Conservation (phyloP, 2,329 filamentous ascomycete species). For the Colletotrichum magnum region DNA sequence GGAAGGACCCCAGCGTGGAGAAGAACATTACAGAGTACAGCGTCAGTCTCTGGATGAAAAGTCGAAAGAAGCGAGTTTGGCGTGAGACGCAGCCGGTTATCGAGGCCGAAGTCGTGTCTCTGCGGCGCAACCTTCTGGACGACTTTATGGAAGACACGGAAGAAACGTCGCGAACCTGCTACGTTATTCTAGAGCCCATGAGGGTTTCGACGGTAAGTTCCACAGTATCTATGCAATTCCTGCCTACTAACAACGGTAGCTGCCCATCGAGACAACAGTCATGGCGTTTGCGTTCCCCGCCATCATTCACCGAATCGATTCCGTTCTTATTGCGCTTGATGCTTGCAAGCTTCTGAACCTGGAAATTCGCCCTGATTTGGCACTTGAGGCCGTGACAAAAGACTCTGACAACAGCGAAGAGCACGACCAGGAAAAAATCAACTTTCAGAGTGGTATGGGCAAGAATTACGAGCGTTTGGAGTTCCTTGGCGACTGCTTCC, state of each 20-base stretch:
- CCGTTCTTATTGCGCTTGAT: conserved; percentile 84
- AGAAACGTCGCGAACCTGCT: conserved; percentile 65
- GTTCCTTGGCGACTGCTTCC: conserved; percentile 91
- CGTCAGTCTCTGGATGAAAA: conserved; percentile 78
- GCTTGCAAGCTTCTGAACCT: conserved; percentile 77
- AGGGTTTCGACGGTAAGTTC: conserved; percentile 79
- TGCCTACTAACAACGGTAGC: conserved; percentile 56
- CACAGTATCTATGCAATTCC: neutral
- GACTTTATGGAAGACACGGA: conserved; percentile 69
- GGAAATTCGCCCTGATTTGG: conserved; percentile 75
- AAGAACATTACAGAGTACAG: conserved; percentile 87
- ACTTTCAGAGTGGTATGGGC: conserved; percentile 88
- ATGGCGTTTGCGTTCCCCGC: conserved; percentile 85
- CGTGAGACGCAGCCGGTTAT: conserved; percentile 84
- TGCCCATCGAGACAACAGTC: conserved; percentile 78
- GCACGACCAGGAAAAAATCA: conserved; percentile 75
- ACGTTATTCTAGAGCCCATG: conserved; percentile 83
- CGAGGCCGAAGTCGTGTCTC: conserved; percentile 78
- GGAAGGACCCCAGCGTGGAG: conserved; percentile 50
- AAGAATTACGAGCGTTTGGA: conserved; percentile 96
- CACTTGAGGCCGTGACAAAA: conserved; percentile 92
- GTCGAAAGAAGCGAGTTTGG: conserved; percentile 67
- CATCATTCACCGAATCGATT: conserved; percentile 87
- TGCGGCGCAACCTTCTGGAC: conserved; percentile 88
- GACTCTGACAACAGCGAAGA: conserved; percentile 89